Evolutionary conservation across 2,329 filamentous ascomycete genomes (phyloP).

Genomic region (Diplodia sapinea): DNA sequence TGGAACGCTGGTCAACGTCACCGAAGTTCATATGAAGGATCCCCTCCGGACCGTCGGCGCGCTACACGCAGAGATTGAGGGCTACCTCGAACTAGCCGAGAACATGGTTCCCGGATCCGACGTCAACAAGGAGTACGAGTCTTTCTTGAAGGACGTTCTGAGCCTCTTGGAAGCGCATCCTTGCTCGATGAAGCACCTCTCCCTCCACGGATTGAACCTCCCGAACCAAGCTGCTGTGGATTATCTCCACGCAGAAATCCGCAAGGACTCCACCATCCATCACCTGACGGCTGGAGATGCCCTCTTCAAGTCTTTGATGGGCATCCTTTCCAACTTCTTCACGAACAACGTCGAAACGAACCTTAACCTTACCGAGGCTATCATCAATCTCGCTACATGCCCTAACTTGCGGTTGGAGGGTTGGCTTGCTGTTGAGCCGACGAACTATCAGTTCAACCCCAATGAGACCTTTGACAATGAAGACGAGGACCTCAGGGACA

Average conservation of each 20-base stretch:
- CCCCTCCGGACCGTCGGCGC: conserved; percentile 72
- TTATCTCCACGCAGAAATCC: conserved; percentile 56
- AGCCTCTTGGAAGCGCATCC: conserved; percentile 72
- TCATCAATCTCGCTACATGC: conserved; percentile 83
- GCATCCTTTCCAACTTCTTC: conserved; percentile 78
- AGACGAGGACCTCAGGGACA: conserved; percentile 42
- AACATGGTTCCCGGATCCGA: conserved; percentile 71
- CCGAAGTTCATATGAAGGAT: conserved; percentile 60
- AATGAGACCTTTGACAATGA: conserved; percentile 34
- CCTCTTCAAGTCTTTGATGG: conserved; percentile 58
- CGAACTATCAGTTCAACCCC: conserved; percentile 45
- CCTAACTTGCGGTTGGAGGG: conserved; percentile 84
- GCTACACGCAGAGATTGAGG: conserved; percentile 75
- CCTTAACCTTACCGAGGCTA: conserved; percentile 79
- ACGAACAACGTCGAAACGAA: conserved; percentile 92
- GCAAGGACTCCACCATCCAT: conserved; percentile 67
- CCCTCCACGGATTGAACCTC: conserved; percentile 64
- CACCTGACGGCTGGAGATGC: conserved; percentile 66
- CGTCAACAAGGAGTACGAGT: conserved; percentile 75
- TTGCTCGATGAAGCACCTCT: conserved; percentile 73
- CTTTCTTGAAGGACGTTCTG: conserved; percentile 73
- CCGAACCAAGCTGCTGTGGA: conserved; percentile 49
- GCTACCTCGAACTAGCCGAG: conserved; percentile 71
- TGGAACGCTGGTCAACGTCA: conserved; percentile 73
- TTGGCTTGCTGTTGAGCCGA: conserved; percentile 82